phyloP scores from a whole-genome alignment of 1,284 basidiomycete species.

The Ganoderma sinense region DNA sequence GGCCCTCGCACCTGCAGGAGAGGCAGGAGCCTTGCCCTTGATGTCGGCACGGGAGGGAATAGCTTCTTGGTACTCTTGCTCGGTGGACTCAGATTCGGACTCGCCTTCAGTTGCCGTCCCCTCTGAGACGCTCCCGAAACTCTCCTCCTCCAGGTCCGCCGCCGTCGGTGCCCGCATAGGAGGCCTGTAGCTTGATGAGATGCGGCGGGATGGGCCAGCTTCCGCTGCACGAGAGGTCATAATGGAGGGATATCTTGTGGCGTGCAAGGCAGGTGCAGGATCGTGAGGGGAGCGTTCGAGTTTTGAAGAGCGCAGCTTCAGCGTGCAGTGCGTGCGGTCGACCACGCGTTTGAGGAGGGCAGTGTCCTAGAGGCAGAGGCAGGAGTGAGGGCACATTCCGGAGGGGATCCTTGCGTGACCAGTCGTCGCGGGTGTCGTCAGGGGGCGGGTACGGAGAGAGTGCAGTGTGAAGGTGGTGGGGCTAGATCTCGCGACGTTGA shows the following conservation, averaged over 20 bases:
- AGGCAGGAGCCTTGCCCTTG: slow-evolving; percentile 30
- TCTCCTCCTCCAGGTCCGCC: slow-evolving; percentile 15
- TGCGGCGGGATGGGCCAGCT: slow-evolving; percentile 26
- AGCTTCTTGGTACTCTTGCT: slow-evolving; percentile 22
- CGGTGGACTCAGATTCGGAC: slow-evolving; percentile 18
- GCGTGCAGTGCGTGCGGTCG: not conserved
- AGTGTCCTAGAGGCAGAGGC: not conserved
- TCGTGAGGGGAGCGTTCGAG: not conserved
- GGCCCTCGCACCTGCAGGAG: not conserved
- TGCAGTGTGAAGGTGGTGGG: not conserved
- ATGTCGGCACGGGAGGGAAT: slow-evolving; percentile 11
- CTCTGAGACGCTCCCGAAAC: slow-evolving; percentile 20
- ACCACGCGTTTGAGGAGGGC: not conserved
- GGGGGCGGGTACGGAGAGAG: not conserved
- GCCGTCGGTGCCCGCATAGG: not conserved
- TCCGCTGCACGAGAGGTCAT: slow-evolving; percentile 27
- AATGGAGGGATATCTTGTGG: not conserved
- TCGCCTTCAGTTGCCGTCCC: slow-evolving; percentile 26
- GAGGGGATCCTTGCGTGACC: not conserved
- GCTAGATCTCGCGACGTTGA: not conserved
- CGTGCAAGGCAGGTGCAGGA: slow-evolving; percentile 5
- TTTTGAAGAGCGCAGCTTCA: not conserved
- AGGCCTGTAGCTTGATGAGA: not conserved
- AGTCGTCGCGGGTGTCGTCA: not conserved
- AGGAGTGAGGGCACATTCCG: not conserved